Evolutionary conservation across 139 green algal genomes (phyloP).

Genomic region (Tetradesmus lagerheimii): DNA sequence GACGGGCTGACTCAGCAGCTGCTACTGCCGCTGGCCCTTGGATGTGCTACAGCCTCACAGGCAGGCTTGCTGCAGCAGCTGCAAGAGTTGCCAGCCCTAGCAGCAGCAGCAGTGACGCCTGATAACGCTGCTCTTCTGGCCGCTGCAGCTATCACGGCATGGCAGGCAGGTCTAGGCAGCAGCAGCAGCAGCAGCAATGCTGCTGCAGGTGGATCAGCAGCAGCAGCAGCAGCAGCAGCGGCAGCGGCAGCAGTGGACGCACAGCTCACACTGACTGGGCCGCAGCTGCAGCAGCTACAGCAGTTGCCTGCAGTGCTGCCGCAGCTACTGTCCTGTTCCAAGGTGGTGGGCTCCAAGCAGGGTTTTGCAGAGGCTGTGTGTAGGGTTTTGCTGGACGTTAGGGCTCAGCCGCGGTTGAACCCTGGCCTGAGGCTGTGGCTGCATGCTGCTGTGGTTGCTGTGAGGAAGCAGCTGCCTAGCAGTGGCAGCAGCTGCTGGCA

Average conservation of each 20-base stretch:
- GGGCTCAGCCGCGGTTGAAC: background rate
- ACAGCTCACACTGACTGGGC: background rate
- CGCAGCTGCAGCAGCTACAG: background rate
- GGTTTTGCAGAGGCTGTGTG: constrained; percentile 8
- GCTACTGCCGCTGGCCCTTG: constrained; percentile 28
- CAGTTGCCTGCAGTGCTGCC: constrained; percentile 13
- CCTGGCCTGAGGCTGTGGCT: background rate
- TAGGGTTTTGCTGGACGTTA: constrained; percentile 8
- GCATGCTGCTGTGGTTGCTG: constrained; percentile 24
- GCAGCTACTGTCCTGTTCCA: background rate
- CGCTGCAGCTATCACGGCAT: constrained; percentile 2
- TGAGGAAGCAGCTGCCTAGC: constrained; percentile 6
- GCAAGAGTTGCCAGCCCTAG: constrained; percentile 29
- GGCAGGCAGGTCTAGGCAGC: background rate
- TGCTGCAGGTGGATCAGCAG: background rate
- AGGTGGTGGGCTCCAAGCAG: background rate
- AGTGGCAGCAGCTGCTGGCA: constrained; percentile 23
- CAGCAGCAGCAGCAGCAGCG: background rate
- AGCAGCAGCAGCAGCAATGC: constrained; percentile 4
- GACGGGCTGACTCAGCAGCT: background rate
- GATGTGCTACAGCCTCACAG: constrained; percentile 10
- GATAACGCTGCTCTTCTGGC: constrained; percentile 16
- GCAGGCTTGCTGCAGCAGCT: constrained; percentile 42
- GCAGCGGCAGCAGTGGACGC: background rate
- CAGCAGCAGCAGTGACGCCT: background rate